Percentiles rank a stretch among this genome's conserved stretches.
Conservation (phyloP, 805 yeast species). For the Nakazawaea anatomiae region DNA sequence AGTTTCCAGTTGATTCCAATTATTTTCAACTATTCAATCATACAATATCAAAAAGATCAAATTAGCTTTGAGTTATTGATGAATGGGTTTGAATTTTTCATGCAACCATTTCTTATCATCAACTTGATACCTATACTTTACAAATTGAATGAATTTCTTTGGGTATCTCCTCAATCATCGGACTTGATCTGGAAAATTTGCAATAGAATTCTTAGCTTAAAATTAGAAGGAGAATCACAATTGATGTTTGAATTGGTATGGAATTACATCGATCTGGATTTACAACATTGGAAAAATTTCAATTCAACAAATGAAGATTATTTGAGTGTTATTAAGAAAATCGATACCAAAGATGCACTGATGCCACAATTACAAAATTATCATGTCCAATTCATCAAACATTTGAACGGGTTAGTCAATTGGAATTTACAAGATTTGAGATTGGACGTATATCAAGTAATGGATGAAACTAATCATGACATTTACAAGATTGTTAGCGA, state of each 20-base stretch:
- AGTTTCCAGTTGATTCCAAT: slow-evolving; percentile 65
- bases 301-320: not conserved
- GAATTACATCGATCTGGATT: slow-evolving; percentile 2
- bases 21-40: slow-evolving; percentile 65
- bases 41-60: slow-evolving; percentile 49
- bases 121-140: slow-evolving; percentile 46
- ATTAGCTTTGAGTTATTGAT: slow-evolving; percentile 55
- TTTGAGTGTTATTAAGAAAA: not conserved
- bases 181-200: slow-evolving; percentile 6
- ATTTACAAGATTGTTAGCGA: not conserved
- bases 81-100: slow-evolving; percentile 82
- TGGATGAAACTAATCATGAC: not conserved
- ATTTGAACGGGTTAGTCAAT: slow-evolving; percentile 1
- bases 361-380: not conserved
- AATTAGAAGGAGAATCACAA: slow-evolving; percentile 5
- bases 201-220: slow-evolving; percentile 1
- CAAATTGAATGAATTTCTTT: slow-evolving; percentile 6
- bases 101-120: slow-evolving; percentile 69
- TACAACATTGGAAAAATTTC: slow-evolving; percentile 1
- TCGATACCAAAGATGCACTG: not conserved
- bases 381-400: not conserved
- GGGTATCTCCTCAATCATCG: not conserved
- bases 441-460: not conserved
- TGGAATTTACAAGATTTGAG: not conserved
- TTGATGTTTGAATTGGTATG: slow-evolving; percentile 10